Percentiles rank a stretch among this genome's conserved stretches.
phyloP scores from a whole-genome alignment of 306 rosid species.

The Benincasa hispida region DNA sequence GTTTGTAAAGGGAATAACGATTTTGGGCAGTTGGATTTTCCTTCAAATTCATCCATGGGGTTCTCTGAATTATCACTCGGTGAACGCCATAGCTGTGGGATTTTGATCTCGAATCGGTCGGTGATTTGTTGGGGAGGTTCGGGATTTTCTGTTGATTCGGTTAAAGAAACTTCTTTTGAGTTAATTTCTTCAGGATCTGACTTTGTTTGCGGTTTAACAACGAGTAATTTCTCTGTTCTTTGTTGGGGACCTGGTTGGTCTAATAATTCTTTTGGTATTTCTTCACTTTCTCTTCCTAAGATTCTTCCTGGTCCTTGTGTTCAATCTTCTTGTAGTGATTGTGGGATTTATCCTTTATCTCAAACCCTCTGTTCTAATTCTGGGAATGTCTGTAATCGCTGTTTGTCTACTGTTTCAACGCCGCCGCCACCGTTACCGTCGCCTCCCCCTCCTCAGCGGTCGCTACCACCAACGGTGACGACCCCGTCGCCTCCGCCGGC shows the following conservation, averaged over 20 bases:
- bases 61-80: slow-evolving; percentile 47
- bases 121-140: slow-evolving; percentile 75
- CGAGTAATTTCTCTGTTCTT: slow-evolving; percentile 29
- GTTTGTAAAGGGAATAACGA: slow-evolving; percentile 44
- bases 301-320: slow-evolving; percentile 91
- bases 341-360: slow-evolving; percentile 39
- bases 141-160: slow-evolving; percentile 15
- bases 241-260: slow-evolving; percentile 93
- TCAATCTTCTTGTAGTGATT: slow-evolving; percentile 36
- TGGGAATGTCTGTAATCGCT: slow-evolving; percentile 41
- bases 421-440: background rate
- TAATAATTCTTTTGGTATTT: slow-evolving; percentile 8
- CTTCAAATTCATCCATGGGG: slow-evolving; percentile 26
- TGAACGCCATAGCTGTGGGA: slow-evolving; percentile 52
- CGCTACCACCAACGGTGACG: background rate
- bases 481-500: slow-evolving; percentile 25
- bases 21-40: slow-evolving; percentile 42
- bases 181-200: slow-evolving; percentile 52
- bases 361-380: slow-evolving; percentile 36
- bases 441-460: background rate
- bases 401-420: slow-evolving; percentile 8
- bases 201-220: slow-evolving; percentile 63
- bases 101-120: slow-evolving; percentile 27
- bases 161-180: slow-evolving; percentile 30
- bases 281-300: slow-evolving; percentile 24